These are phyloP conservation scores for Beta corolliflora DNA, from an alignment of 179 eudicot genomes.

Conservation along the genomic window DNA sequence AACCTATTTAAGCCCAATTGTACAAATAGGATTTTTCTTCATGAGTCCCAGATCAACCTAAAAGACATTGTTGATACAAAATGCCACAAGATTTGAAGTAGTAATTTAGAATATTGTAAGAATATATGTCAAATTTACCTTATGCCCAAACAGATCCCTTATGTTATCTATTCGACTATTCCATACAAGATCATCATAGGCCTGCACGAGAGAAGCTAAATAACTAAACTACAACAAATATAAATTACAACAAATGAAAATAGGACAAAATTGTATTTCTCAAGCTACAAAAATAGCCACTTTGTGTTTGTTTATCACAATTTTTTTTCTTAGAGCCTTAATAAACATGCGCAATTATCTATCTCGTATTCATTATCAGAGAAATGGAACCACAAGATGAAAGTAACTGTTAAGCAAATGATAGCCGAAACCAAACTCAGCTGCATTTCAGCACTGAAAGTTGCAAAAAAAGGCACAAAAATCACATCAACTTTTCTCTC, in stretches of 20 bases:
- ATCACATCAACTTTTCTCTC: too few species aligned
- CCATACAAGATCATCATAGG: conserved; percentile 84
- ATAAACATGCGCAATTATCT: not conserved
- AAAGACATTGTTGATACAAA: too few species aligned
- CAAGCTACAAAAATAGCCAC: not conserved
- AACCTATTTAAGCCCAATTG: too few species aligned
- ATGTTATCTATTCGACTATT: conserved; percentile 85
- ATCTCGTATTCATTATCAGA: not conserved
- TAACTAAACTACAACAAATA: too few species aligned
- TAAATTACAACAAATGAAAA: not conserved
- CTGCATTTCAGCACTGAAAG: too few species aligned
- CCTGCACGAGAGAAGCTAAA: conserved; percentile 33
- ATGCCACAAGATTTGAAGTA: not conserved
- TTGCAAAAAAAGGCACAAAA: too few species aligned
- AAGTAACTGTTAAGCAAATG: not conserved
- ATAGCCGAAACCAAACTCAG: too few species aligned
- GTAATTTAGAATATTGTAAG: too few species aligned
- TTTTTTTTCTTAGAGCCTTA: too few species aligned
- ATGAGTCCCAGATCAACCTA: too few species aligned
- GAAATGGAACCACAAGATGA: not conserved
- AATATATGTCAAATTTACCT: conserved; percentile 43
- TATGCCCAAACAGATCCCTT: conserved; percentile 86
- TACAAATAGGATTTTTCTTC: too few species aligned
- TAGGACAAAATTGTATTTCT: not conserved
- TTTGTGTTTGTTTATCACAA: not conserved